A percentile compares a stretch with the other conserved stretches of the same genome.
These are phyloP conservation scores for Diaporthe destruens DNA, from an alignment of 2,329 filamentous ascomycete genomes.

Conservation along the genomic window DNA sequence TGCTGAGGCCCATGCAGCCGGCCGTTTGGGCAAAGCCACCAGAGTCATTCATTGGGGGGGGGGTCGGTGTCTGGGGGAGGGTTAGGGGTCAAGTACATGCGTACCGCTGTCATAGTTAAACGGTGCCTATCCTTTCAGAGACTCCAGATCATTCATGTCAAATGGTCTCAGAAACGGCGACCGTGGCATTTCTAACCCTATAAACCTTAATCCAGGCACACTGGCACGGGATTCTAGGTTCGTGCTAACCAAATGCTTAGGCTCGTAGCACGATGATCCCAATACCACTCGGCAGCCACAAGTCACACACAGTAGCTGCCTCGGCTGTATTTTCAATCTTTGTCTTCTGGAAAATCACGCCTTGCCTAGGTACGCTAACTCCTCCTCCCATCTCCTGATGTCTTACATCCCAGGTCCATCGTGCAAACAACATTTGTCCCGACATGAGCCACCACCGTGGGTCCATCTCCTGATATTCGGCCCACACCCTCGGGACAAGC, in stretches of 20 bases:
- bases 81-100: neutral
- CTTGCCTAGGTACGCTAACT: neutral
- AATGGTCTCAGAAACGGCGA: neutral
- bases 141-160: no score
- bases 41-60: neutral
- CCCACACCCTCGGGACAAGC: slow-evolving; percentile 29
- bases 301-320: neutral
- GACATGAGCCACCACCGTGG: neutral
- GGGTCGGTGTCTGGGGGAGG: neutral
- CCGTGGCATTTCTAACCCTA: neutral
- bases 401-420: no score
- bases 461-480: slow-evolving; percentile 9
- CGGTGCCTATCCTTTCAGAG: no score
- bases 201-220: neutral
- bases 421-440: neutral
- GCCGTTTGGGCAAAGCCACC: neutral
- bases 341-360: neutral
- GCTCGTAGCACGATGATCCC: neutral
- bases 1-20: neutral
- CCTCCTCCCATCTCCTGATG: neutral
- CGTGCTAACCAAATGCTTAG: slow-evolving; percentile 3
- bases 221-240: neutral
- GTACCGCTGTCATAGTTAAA: no score
- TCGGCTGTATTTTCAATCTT: neutral
- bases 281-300: neutral